A percentile compares a stretch with the other conserved stretches of the same genome.
Conservation (phyloP, 179 eudicot species). For the Silene vulgaris region DNA sequence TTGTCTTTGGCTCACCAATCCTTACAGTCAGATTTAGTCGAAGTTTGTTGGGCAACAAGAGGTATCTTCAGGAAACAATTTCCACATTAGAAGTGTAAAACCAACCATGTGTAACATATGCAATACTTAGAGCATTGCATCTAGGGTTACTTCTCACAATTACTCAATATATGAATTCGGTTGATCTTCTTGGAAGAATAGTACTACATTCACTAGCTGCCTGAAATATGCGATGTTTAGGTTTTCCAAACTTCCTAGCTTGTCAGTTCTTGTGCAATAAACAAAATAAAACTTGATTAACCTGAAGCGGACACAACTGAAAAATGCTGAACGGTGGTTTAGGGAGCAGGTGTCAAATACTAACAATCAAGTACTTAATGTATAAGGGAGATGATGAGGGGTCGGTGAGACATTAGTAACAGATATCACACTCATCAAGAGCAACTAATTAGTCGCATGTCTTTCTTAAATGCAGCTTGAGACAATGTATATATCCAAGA, state of each 20-base stretch:
- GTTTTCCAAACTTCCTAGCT: not conserved
- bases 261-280: not conserved
- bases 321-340: no score
- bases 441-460: not conserved
- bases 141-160: not conserved
- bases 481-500: not conserved
- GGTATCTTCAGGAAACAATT: not conserved
- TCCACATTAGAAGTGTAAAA: not conserved
- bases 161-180: not conserved
- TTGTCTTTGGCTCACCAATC: conserved; percentile 2
- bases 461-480: not conserved
- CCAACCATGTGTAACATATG: not conserved
- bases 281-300: no score
- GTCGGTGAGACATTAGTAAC: not conserved
- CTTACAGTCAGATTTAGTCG: not conserved
- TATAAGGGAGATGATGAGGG: not conserved
- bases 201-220: not conserved
- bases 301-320: not conserved
- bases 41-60: not conserved
- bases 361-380: not conserved
- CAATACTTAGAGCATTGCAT: not conserved
- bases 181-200: not conserved
- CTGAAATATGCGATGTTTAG: not conserved
- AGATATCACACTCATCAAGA: conserved; percentile 3
- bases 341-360: no score